Base-by-base conservation (phyloP, 2,329 filamentous ascomycete species). In the Ceratocystis diversiconidia region DNA sequence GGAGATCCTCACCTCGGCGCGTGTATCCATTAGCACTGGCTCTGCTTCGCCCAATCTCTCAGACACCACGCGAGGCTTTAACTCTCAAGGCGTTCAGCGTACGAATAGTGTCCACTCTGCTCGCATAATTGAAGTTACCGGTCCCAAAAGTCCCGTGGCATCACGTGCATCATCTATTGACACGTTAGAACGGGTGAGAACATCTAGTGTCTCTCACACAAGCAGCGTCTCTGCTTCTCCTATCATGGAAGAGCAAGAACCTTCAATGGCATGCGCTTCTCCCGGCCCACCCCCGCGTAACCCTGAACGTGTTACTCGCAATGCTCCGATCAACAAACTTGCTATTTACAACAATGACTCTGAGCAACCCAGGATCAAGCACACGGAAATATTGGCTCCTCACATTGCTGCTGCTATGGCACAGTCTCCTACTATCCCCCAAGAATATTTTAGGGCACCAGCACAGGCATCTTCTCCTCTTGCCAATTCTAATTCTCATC, bases 101-200 rank as follows among this genome's bases (percentile, higher is more conserved):
- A 70, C 79, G 71, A 70, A 79, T 2, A 83, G 81, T 69, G 75
- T 82, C 19, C 79, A 79, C 68, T 84, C 82, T 2, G 79, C 80
- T 44, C 79, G 82, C n/a, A 75, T 85, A 44, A 80, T 85, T 30
- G 82, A 85, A 44, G 82, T 85, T 4, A 70, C 77, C 7, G 77
- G 76, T 10, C 80, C 80, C 22, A 80, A 79, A 68, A 83, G 79
- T 68, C 80, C 81, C 12, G 73, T 73, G 15, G 71, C 75, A 52
- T 82, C 81, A n/a, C 77, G 79, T 46, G 74, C 77, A 57, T 77
- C 75, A 32, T 83, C 80, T 0, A 69, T 78, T 0, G 80, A 82
- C 25, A 73, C 75, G 1, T 69, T 72, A 12, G 79, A 80, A 43
- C 74, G 77, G n/a, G 71, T 72, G 12, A 77, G 77, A 15, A 73